Evolutionary conservation across 139 green algal species (phyloP), one percentile per base, ranked within the genome.

Genomic region (Pleodorina starrii): DNA sequence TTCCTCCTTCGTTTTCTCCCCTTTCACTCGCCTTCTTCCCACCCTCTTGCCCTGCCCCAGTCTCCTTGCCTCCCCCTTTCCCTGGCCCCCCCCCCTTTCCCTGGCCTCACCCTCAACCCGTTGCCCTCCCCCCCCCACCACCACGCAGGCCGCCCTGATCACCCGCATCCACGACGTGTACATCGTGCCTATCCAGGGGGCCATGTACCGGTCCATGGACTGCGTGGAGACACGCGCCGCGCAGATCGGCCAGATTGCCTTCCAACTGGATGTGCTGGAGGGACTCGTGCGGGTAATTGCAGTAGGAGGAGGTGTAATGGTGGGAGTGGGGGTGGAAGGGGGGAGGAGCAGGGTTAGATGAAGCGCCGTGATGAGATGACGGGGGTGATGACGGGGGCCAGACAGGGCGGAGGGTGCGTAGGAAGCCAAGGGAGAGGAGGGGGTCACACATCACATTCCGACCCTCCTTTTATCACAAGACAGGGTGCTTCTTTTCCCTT

Each of bases 201-300:
- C 32, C 86, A 80, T 72, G 57, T 81, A 75, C 75, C 46, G 21
- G 72, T 78, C 84, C 38, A 96, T 96, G 94, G 90, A 92, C n/a
- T 59, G 73, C 50, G 74, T 71, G 9, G 90, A 92, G n/a, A 72
- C 92, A 73, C 91, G 96, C 4, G 90, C 90, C 29, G 76, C 90
- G 51, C 25, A 92, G 60, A 91, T 98, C 44, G 78, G 51, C 44
- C 74, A 93, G 38, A 89, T 98, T 1, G 87, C 85, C 14, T 90
- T 87, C 68, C 94, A 97, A 81, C 89, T 98, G 44, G 92, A 96
- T 60, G 90, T 94, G 21, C 54, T 98, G 72, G 96, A 98, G 84
- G 78, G 27, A 0, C 43, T 94, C 40, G 59, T 95, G 40, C 14
- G 75, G 36, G 87, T 86, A 57, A 11, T 38, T 54, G 72, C 29